Evolutionary conservation across 164 flowering plant species (phyloP), one percentile per base, ranked within the genome.

Genomic region (Annona squamosa): DNA sequence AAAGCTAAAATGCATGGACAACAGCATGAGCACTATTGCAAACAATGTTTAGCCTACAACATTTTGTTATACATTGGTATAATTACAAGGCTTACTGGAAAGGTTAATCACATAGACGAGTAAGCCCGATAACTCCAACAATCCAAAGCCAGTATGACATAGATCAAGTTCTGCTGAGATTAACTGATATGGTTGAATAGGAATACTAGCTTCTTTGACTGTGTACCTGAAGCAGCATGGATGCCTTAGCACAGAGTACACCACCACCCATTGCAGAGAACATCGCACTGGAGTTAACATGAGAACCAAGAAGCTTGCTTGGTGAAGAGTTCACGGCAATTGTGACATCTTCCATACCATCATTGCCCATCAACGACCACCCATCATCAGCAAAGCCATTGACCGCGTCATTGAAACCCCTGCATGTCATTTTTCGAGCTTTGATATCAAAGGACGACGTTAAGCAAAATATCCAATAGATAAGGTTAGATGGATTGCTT

Each of bases 321-420:
- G 91, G 86, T 72, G 89, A 82, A n/a, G 91, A 85, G 72, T 92
- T 92, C 12, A 90, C 69, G 12, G 75, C 83, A 74, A 92, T 83
- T 5, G 93, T 92, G 4, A 92, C 92, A 84, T 92, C 95, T 72
- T 92, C 97, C 68, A 79, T 79, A 41, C 97, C 97, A 77, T 90
- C 94, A 77, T 83, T 82, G 70, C 79, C 81, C 85, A 91, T 67
- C 12, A 86, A 71, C 1, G 94, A 86, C 97, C 97, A 91, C 13
- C 97, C 97, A 81, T 90, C 94, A 79, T 90, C 97, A 46, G 78
- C 75, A 84, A 91, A 91, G 62, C 94, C 97, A 85, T 88, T 91
- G n/a, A 91, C 84, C 64, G 94, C 97, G 76, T 91, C 94, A 77
- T 91, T 89, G 74, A 91, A 91, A 0, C 94, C 94, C 84, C 94